phyloP scores from a whole-genome alignment of 495 filamentous ascomycete genomes.

The Cercophora newfieldiana region DNA sequence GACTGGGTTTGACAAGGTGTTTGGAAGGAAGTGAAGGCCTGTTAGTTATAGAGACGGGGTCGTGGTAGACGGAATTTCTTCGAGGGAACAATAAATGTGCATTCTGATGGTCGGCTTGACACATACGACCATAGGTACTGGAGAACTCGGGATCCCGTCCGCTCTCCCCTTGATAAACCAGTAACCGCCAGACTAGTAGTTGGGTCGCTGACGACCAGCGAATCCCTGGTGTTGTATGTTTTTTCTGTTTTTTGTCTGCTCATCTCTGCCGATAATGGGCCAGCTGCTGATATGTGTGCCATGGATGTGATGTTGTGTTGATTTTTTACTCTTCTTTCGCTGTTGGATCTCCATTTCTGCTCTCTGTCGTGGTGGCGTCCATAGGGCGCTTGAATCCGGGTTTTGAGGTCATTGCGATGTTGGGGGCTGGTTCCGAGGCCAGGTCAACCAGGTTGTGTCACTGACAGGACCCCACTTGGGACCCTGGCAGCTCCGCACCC shows the following conservation, averaged over 20 bases:
- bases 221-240: constrained; percentile 48
- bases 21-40: constrained; percentile 24
- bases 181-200: constrained; percentile 43
- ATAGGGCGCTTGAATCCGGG: neutral
- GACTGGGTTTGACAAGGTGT: constrained; percentile 50
- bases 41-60: neutral
- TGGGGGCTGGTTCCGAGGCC: neutral
- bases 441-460: neutral
- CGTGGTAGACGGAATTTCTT: neutral
- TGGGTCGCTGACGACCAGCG: constrained; percentile 41
- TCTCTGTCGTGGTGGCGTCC: too few relatives aligned
- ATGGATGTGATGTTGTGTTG: too few relatives aligned
- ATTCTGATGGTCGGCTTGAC: neutral
- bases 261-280: too few relatives aligned
- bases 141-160: constrained; percentile 53
- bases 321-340: neutral
- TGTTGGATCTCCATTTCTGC: neutral
- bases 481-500: neutral
- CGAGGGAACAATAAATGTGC: neutral
- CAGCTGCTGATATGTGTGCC: too few relatives aligned
- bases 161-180: constrained; percentile 50
- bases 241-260: neutral
- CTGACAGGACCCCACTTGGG: neutral
- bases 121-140: constrained; percentile 27
- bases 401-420: neutral